A percentile compares a stretch with the other conserved stretches of the same genome.
Evolutionary conservation across 805 yeast genomes (phyloP).

Genomic region (Ogataea sp.): DNA sequence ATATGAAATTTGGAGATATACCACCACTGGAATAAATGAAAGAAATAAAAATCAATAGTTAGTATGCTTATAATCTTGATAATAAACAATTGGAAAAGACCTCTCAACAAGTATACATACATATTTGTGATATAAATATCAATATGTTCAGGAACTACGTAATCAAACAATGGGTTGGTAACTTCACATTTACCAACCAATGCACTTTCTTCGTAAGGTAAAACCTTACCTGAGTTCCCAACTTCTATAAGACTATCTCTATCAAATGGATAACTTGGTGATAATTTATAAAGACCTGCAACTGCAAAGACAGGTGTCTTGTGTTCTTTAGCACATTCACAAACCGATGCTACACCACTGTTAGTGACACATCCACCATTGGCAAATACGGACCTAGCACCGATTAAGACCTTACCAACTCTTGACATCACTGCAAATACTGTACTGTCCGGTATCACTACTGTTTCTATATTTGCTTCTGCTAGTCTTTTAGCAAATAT

Average conservation of each 20-base stretch:
- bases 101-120: conserved; percentile 21
- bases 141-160: conserved; percentile 87
- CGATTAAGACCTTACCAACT: conserved; percentile 92
- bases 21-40: conserved; percentile 49
- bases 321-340: conserved; percentile 93
- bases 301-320: conserved; percentile 95
- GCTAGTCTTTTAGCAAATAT: conserved; percentile 72
- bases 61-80: background rate
- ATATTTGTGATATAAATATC: conserved; percentile 92
- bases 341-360: conserved; percentile 87
- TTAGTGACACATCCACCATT: conserved; percentile 91
- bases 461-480: conserved; percentile 80
- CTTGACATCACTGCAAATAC: conserved; percentile 94
- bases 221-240: conserved; percentile 87
- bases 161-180: conserved; percentile 84
- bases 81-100: background rate
- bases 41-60: conserved; percentile 3
- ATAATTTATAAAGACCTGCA: conserved; percentile 86
- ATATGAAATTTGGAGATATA: conserved; percentile 90
- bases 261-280: conserved; percentile 89
- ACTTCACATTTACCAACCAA: conserved; percentile 70
- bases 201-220: conserved; percentile 63
- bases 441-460: conserved; percentile 87
- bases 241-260: conserved; percentile 79
- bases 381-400: conserved; percentile 87